A percentile compares a stretch with the other conserved stretches of the same genome.
Conservation (phyloP, 1,284 basidiomycete genomes). For the Wallemia mellicola region DNA sequence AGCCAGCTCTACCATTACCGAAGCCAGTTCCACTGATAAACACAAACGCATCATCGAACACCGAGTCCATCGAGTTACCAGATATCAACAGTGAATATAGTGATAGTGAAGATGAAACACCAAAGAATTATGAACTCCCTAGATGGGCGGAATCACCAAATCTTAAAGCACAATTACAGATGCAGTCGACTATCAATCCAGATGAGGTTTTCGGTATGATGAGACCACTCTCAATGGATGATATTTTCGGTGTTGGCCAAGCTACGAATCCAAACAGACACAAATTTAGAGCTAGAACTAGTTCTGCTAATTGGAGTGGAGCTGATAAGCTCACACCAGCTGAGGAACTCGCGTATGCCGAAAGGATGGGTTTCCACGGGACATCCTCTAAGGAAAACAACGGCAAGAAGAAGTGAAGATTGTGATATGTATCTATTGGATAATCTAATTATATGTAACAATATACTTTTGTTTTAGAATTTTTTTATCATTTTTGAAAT, state of each 20-base stretch:
- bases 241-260: not conserved
- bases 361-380: not conserved
- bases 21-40: not conserved
- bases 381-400: not conserved
- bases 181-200: not conserved
- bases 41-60: not conserved
- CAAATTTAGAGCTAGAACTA: not conserved
- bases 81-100: not conserved
- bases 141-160: not conserved
- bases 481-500: not conserved
- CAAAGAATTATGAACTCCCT: not conserved
- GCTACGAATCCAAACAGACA: not conserved
- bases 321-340: not conserved
- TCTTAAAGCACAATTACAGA: not conserved
- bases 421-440: too few species aligned
- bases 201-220: conserved; percentile 1
- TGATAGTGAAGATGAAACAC: not conserved
- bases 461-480: not conserved
- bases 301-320: not conserved
- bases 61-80: not conserved
- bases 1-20: not conserved
- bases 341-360: not conserved
- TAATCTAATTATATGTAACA: too few species aligned
- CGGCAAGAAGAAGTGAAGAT: not conserved
- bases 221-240: not conserved